Conservation (phyloP, 202 grass and related monocot species). For the Schoenoplectus triqueter region DNA sequence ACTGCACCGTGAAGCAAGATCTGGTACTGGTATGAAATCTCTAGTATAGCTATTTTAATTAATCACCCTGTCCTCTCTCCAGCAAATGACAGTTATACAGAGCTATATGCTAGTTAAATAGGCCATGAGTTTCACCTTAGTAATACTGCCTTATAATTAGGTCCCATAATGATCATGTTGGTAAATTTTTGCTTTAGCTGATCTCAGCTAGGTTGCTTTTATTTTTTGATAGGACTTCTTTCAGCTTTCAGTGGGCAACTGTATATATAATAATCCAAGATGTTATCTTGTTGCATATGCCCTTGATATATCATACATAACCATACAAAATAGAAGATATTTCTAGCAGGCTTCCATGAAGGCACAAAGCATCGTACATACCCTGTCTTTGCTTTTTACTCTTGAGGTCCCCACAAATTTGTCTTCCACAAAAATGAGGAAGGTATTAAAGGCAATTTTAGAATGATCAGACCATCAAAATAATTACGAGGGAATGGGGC, state of each 20-base stretch:
- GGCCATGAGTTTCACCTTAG: neutral
- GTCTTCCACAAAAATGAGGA: neutral
- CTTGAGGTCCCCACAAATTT: neutral
- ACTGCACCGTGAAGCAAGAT: neutral
- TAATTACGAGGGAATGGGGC: neutral
- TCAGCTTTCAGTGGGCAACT: neutral
- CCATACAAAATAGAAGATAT: neutral
- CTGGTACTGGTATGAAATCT: neutral
- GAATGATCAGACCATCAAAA: neutral
- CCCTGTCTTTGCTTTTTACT: neutral
- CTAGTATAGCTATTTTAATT: neutral
- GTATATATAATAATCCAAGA: slow-evolving; percentile 4
- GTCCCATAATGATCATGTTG: neutral
- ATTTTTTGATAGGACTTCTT: neutral
- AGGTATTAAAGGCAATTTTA: neutral
- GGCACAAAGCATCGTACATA: neutral
- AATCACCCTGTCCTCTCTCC: neutral
- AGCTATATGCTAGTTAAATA: neutral
- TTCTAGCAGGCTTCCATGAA: neutral
- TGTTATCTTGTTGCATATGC: neutral
- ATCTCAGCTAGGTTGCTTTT: slow-evolving; percentile 1
- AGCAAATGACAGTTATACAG: neutral
- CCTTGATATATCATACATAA: neutral
- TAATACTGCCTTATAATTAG: neutral
- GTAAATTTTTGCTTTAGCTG: neutral